A percentile compares a stretch with the other conserved stretches of the same genome.
These are phyloP conservation scores for Stagonosporopsis cucurbitacearum DNA, from an alignment of 2,329 filamentous ascomycete genomes.

Conservation along the genomic window DNA sequence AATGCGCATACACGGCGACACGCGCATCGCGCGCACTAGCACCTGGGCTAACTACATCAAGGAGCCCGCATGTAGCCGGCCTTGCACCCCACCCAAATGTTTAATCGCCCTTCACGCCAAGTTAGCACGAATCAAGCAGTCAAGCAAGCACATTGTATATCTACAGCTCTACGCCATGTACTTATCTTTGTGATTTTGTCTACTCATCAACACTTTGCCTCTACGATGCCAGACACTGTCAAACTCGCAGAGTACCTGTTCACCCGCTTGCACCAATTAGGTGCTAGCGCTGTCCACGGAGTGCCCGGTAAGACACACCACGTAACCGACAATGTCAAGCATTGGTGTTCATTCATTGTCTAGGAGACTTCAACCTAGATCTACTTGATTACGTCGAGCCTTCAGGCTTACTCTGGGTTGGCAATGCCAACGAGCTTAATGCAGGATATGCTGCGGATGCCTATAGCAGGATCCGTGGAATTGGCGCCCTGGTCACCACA, in stretches of 20 bases:
- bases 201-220: neutral
- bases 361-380: slow-evolving; percentile 41
- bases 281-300: slow-evolving; percentile 52
- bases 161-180: neutral
- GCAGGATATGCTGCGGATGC: slow-evolving; percentile 62
- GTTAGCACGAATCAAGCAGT: neutral
- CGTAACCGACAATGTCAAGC: too few species aligned
- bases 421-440: slow-evolving; percentile 63
- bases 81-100: neutral
- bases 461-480: slow-evolving; percentile 61
- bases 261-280: slow-evolving; percentile 45
- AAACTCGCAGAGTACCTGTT: slow-evolving; percentile 35
- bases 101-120: slow-evolving; percentile 1
- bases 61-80: too few species aligned
- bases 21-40: too few species aligned
- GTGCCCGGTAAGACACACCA: slow-evolving; percentile 37
- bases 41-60: neutral
- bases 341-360: neutral
- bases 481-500: slow-evolving; percentile 74
- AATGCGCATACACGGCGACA: too few species aligned
- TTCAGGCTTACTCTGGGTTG: slow-evolving; percentile 51
- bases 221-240: slow-evolving; percentile 12
- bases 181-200: too few species aligned
- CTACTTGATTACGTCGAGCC: slow-evolving; percentile 46
- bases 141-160: neutral